A percentile compares a stretch with the other conserved stretches of the same genome.
These are phyloP conservation scores for Udeniomyces megalosporus DNA, from an alignment of 768 basidiomycete genomes.

Conservation along the genomic window DNA sequence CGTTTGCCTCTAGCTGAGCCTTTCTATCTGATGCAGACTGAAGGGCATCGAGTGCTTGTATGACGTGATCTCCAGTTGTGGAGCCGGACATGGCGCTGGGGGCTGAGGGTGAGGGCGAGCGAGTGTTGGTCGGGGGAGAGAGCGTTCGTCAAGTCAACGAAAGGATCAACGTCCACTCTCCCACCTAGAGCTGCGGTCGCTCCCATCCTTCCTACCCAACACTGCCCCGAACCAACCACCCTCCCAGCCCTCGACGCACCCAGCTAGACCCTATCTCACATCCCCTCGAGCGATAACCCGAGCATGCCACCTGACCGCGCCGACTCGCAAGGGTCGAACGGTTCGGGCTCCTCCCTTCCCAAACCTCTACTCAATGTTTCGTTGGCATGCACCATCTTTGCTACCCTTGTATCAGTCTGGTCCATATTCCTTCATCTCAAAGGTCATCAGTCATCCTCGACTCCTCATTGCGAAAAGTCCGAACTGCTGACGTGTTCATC, in stretches of 20 bases:
- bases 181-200: too few relatives aligned
- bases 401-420: constrained; percentile 53
- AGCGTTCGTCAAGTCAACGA: background rate
- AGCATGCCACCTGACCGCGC: too few relatives aligned
- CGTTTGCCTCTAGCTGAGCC: constrained; percentile 13
- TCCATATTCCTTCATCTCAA: constrained; percentile 69
- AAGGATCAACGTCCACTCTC: too few relatives aligned
- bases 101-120: background rate
- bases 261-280: too few relatives aligned
- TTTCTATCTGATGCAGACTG: constrained; percentile 2
- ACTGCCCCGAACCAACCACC: too few relatives aligned
- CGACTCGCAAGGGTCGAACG: too few relatives aligned
- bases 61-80: background rate
- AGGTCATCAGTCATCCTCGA: constrained; percentile 26
- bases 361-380: background rate
- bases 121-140: background rate
- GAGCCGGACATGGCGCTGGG: background rate
- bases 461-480: too few relatives aligned
- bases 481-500: too few relatives aligned
- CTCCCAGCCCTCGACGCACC: too few relatives aligned
- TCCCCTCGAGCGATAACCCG: too few relatives aligned
- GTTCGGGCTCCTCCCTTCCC: constrained; percentile 8
- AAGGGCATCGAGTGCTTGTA: constrained; percentile 10
- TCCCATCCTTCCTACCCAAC: too few relatives aligned
- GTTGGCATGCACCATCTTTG: constrained; percentile 30